Evolutionary conservation across 2,329 filamentous ascomycete genomes (phyloP), one percentile per base, ranked within the genome.

Genomic region (Exophiala alcalophila): DNA sequence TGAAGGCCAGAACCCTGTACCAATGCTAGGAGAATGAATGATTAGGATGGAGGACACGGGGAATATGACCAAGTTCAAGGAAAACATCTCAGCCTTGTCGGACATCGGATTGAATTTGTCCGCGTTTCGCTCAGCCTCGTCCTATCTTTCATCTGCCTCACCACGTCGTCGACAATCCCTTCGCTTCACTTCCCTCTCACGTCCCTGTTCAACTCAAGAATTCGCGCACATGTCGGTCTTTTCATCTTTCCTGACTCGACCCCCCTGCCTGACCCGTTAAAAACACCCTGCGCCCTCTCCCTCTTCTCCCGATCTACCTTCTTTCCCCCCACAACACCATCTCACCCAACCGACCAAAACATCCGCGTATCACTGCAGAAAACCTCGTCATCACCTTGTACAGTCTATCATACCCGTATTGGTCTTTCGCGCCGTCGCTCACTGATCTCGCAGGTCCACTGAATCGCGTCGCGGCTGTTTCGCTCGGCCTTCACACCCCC

Each of bases 271-370:
- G 15, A 10, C 27, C 30, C n/a, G 25, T 24, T 23, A 34, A 40
- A 33, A 40, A 44, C 38, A 24, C 30, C 30, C 41, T 45, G 41
- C 33, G 15, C 34, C 26, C 12, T n/a, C 30, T 19, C 30, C 40
- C 14, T 35, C 43, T 19, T 28, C 23, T 25, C 34, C 16, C 27
- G 18, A 18, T 12, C 20, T 24, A 38, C 15, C 28, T 23, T 30
- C 32, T 24, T 16, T 19, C 26, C 11, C 16, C n/a, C 15, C 24
- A 16, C 23, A 20, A 16, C 21, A 32, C 20, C 19, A 21, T 12
- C 21, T 40, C 15, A 20, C 11, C 29, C 21, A 11, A 32, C 29
- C 15, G 8, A n/a, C 9, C n/a, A 3, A 32, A 18, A 20, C 8
- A 32, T 34, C 4, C 10, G 10, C 12, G 12, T 12, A n/a, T 21